These are phyloP conservation scores for Pestalotiopsis sp. DNA, from an alignment of 2,329 filamentous ascomycete species.

Conservation along the genomic window DNA sequence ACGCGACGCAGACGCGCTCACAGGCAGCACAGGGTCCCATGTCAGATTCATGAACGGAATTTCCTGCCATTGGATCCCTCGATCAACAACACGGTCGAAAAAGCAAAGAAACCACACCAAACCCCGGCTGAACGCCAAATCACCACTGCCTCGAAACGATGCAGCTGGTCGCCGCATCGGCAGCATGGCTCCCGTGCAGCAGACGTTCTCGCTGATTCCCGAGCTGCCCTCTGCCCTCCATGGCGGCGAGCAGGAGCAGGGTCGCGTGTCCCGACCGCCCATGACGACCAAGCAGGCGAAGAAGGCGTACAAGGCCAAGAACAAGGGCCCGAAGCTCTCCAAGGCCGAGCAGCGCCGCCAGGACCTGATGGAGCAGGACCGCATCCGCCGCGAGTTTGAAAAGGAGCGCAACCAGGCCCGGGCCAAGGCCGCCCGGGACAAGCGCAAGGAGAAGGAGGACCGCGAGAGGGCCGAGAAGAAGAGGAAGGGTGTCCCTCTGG, in stretches of 20 bases:
- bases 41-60: not conserved
- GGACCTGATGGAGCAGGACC: conserved; percentile 52
- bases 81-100: not conserved
- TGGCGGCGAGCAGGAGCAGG: conserved; percentile 17
- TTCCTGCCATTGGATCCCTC: not conserved
- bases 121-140: not conserved
- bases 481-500: conserved; percentile 54
- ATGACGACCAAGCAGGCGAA: conserved; percentile 58
- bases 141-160: not conserved
- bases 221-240: conserved; percentile 30
- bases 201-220: conserved; percentile 37
- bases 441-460: conserved; percentile 57
- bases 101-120: not conserved
- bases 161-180: not conserved
- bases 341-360: conserved; percentile 44
- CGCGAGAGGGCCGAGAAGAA: conserved; percentile 52
- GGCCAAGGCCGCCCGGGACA: conserved; percentile 54
- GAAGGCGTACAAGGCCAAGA: conserved; percentile 54
- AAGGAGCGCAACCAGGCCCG: conserved; percentile 50
- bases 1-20: not conserved
- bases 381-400: conserved; percentile 55
- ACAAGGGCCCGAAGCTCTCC: conserved; percentile 53
- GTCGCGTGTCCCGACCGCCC: conserved; percentile 33
- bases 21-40: not conserved
- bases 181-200: conserved; percentile 37